Conservation (phyloP, 306 rosid species). For the Glycine tomentella region DNA sequence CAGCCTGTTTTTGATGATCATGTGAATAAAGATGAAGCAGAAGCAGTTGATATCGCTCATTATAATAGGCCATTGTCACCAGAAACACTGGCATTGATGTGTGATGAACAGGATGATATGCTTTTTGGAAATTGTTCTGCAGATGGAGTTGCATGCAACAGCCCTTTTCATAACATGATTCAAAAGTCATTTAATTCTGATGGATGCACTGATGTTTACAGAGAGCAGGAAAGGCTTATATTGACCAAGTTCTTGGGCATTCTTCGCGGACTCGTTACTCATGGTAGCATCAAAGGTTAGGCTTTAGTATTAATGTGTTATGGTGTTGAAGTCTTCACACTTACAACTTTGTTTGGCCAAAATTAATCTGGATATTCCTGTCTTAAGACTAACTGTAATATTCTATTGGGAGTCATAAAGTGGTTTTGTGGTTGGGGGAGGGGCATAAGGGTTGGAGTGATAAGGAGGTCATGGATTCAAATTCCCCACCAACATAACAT, state of each 20-base stretch:
- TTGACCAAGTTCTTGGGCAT: constrained; percentile 66
- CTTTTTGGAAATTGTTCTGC: constrained; percentile 55
- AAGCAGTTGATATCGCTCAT: constrained; percentile 51
- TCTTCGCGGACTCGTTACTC: constrained; percentile 64
- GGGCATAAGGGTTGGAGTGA: too few relatives aligned
- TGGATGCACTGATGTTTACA: constrained; percentile 55
- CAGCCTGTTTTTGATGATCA: constrained; percentile 42
- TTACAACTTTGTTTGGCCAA: constrained; percentile 5
- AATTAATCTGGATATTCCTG: constrained; percentile 33
- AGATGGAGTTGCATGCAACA: constrained; percentile 39
- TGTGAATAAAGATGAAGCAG: constrained; percentile 50
- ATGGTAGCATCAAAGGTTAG: constrained; percentile 73
- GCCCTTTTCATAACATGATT: constrained; percentile 44
- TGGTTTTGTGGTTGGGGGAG: too few relatives aligned
- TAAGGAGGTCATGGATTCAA: too few relatives aligned
- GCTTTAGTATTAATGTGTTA: background rate
- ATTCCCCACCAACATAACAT: too few relatives aligned
- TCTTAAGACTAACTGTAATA: background rate
- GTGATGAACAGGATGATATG: constrained; percentile 70
- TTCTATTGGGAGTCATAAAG: background rate
- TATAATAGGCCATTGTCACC: constrained; percentile 68
- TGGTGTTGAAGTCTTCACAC: constrained; percentile 18
- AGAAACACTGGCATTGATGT: constrained; percentile 77
- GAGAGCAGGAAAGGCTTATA: constrained; percentile 70
- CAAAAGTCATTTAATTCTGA: constrained; percentile 54